These are phyloP conservation scores for Oidiodendron maius DNA, from an alignment of 495 filamentous ascomycete species.

Conservation along the genomic window DNA sequence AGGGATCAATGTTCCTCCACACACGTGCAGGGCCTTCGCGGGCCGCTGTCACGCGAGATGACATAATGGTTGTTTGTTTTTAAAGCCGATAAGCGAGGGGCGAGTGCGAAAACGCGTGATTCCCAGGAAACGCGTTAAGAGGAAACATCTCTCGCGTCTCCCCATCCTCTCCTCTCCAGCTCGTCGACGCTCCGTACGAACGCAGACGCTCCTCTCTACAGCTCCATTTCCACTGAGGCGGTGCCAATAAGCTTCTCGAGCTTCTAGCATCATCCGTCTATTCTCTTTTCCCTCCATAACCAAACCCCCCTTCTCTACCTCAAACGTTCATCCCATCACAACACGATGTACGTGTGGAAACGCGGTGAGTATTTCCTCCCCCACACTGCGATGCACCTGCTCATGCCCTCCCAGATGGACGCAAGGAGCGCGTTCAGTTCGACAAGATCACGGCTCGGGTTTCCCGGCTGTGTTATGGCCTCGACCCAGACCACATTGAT, in stretches of 20 bases:
- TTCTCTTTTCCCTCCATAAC: not conserved
- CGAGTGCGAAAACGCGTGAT: no score
- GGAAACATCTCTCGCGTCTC: no score
- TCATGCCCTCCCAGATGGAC: conserved; percentile 65
- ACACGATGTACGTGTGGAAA: conserved; percentile 54
- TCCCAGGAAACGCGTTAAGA: no score
- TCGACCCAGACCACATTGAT: conserved; percentile 95
- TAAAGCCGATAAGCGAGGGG: no score
- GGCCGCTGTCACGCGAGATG: no score
- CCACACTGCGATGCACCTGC: not conserved
- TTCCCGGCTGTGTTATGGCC: conserved; percentile 92
- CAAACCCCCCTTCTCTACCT: not conserved
- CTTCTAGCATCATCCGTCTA: not conserved
- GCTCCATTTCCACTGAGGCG: conserved; percentile 3
- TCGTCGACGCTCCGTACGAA: no score
- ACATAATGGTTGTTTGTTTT: no score
- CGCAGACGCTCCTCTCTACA: not conserved
- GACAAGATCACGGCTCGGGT: conserved; percentile 99
- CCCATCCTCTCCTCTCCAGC: not conserved
- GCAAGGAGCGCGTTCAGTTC: conserved; percentile 99
- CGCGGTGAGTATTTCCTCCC: conserved; percentile 40
- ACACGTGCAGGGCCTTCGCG: no score
- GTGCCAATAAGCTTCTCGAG: no score
- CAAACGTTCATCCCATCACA: conserved; percentile 5
- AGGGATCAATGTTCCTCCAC: no score